A percentile compares a stretch with the other conserved stretches of the same genome.
Conservation (phyloP, 2,329 filamentous ascomycete genomes). For the Ophiobolus disseminans region DNA sequence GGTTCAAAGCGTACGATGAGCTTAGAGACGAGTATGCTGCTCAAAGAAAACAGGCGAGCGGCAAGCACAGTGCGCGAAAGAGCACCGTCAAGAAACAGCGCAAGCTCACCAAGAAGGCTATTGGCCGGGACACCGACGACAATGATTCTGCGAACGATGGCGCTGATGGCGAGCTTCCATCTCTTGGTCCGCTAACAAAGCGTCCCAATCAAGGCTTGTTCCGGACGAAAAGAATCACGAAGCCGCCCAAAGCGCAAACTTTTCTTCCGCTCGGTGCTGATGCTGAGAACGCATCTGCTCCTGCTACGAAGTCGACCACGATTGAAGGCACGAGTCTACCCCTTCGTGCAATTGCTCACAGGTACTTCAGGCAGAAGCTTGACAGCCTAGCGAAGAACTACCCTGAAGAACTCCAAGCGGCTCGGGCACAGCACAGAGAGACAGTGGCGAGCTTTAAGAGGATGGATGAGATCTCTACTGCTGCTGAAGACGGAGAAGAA, state of each 20-base stretch:
- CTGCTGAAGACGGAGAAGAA: constrained; percentile 58
- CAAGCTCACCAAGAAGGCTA: constrained; percentile 35
- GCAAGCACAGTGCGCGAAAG: constrained; percentile 38
- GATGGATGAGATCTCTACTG: constrained; percentile 50
- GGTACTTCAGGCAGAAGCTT: constrained; percentile 38
- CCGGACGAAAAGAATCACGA: constrained; percentile 27
- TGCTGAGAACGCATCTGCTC: constrained; percentile 4
- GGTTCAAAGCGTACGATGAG: constrained; percentile 38
- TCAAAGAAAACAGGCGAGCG: constrained; percentile 34
- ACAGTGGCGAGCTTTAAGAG: constrained; percentile 54
- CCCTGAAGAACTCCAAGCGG: constrained; percentile 53
- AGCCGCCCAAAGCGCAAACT: constrained; percentile 28
- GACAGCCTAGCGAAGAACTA: constrained; percentile 31
- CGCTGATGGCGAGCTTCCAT: constrained; percentile 21
- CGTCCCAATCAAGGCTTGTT: constrained; percentile 42
- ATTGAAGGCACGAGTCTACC: constrained; percentile 40
- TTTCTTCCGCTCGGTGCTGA: constrained; percentile 38
- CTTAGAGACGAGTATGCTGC: constrained; percentile 36
- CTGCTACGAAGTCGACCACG: constrained; percentile 20
- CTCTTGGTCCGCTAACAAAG: constrained; percentile 23
- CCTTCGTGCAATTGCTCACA: constrained; percentile 36
- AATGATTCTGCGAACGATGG: constrained; percentile 24
- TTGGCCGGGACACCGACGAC: constrained; percentile 22
- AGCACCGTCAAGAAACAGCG: constrained; percentile 33
- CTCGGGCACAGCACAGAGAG: constrained; percentile 44